These are phyloP conservation scores for Syzygium syzygioides DNA, from an alignment of 441 rosid genomes.

Conservation along the genomic window DNA sequence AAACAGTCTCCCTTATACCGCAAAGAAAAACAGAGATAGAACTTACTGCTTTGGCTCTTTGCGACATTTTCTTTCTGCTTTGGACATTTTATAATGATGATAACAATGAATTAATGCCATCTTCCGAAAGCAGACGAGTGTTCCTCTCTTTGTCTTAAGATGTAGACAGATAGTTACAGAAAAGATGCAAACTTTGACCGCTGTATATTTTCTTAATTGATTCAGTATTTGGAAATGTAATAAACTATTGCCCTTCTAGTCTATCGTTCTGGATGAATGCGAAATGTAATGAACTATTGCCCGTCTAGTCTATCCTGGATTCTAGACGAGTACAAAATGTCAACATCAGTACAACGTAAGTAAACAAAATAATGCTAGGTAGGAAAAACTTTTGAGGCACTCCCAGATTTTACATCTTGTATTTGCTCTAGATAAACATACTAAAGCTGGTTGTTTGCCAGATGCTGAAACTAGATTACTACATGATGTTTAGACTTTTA, in stretches of 20 bases:
- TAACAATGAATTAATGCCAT: background rate
- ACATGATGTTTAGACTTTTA: background rate
- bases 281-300: background rate
- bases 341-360: background rate
- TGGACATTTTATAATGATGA: background rate
- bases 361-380: background rate
- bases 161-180: background rate
- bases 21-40: background rate
- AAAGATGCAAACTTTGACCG: background rate
- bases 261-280: background rate
- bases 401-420: background rate
- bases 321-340: background rate
- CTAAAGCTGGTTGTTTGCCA: no score
- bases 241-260: background rate
- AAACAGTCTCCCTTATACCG: background rate
- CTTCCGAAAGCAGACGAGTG: background rate
- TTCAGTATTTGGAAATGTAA: no score
- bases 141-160: background rate
- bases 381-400: background rate
- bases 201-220: no score
- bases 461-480: background rate
- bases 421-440: background rate
- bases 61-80: background rate
- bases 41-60: background rate
- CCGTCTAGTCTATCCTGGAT: background rate